Percentiles rank a stretch among this genome's conserved stretches.
phyloP scores from a whole-genome alignment of 176 grass and related monocot species.

The Triticum turgidum region DNA sequence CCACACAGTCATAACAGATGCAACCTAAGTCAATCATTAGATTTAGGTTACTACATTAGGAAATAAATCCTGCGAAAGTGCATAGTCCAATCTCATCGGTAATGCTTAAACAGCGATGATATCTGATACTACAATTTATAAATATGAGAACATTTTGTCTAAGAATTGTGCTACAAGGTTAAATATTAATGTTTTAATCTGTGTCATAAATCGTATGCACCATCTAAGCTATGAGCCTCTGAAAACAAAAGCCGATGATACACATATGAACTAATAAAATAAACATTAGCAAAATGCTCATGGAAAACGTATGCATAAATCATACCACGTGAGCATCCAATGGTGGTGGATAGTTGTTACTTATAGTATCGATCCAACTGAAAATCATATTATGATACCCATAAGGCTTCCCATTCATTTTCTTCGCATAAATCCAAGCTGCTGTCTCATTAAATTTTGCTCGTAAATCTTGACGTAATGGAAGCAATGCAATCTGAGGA shows the following conservation, averaged over 20 bases:
- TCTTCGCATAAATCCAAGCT: constrained; percentile 91
- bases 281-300: constrained; percentile 8
- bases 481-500: constrained; percentile 89
- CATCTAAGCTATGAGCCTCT: neutral
- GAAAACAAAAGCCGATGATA: neutral
- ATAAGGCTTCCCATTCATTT: constrained; percentile 78
- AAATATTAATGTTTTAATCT: constrained; percentile 1
- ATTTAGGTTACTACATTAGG: constrained; percentile 27
- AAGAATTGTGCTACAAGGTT: neutral
- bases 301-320: constrained; percentile 14
- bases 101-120: neutral
- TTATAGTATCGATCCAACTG: constrained; percentile 98
- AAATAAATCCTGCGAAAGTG: neutral
- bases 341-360: constrained; percentile 81
- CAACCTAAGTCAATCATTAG: constrained; percentile 62
- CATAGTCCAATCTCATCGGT: neutral
- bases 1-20: constrained; percentile 98
- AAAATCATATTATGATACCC: constrained; percentile 99
- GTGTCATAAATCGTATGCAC: neutral
- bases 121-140: neutral
- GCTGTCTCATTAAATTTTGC: constrained; percentile 94
- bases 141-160: neutral
- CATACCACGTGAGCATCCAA: constrained; percentile 98
- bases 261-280: neutral
- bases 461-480: constrained; percentile 66